phyloP scores from a whole-genome alignment of 192 early-diverging fungal species.

The Ramicandelaber brevisporus region DNA sequence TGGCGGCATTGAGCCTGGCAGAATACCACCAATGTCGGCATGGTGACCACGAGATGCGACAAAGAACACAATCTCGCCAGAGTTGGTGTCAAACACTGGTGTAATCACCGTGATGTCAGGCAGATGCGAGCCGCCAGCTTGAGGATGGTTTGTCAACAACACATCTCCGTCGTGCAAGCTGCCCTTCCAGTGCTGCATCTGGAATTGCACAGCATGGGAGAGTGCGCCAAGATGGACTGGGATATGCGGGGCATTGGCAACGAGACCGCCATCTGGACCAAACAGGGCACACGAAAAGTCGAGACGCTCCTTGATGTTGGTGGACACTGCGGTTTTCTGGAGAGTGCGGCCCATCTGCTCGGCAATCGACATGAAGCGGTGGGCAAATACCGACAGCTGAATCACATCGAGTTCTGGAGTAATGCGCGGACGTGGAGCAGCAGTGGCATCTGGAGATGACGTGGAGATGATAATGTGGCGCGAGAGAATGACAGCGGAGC shows the following conservation, averaged over 20 bases:
- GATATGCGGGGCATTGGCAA: slow-evolving; percentile 74
- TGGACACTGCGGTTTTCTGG: slow-evolving; percentile 82
- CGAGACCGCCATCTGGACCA: slow-evolving; percentile 59
- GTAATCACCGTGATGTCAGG: slow-evolving; percentile 95
- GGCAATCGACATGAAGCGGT: slow-evolving; percentile 95
- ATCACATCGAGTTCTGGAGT: slow-evolving; percentile 60
- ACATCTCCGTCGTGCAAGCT: slow-evolving; percentile 76
- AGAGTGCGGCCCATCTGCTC: slow-evolving; percentile 92
- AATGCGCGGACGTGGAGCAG: no score
- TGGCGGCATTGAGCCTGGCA: slow-evolving; percentile 77
- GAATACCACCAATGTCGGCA: slow-evolving; percentile 79
- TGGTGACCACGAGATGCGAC: slow-evolving; percentile 85
- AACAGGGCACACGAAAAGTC: slow-evolving; percentile 96
- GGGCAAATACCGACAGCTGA: slow-evolving; percentile 70
- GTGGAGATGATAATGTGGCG: slow-evolving; percentile 32
- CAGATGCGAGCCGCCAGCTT: slow-evolving; percentile 82
- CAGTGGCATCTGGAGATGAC: no score
- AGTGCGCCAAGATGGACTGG: slow-evolving; percentile 86
- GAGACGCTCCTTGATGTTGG: slow-evolving; percentile 94
- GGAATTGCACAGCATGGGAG: slow-evolving; percentile 80
- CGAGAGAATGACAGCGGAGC: slow-evolving; percentile 44
- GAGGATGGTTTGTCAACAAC: slow-evolving; percentile 83
- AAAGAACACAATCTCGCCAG: slow-evolving; percentile 62
- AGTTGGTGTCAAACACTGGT: slow-evolving; percentile 51
- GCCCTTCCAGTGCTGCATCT: slow-evolving; percentile 44